Conservation (phyloP, 2,329 filamentous ascomycete species). For the Pseudopithomyces chartarum region DNA sequence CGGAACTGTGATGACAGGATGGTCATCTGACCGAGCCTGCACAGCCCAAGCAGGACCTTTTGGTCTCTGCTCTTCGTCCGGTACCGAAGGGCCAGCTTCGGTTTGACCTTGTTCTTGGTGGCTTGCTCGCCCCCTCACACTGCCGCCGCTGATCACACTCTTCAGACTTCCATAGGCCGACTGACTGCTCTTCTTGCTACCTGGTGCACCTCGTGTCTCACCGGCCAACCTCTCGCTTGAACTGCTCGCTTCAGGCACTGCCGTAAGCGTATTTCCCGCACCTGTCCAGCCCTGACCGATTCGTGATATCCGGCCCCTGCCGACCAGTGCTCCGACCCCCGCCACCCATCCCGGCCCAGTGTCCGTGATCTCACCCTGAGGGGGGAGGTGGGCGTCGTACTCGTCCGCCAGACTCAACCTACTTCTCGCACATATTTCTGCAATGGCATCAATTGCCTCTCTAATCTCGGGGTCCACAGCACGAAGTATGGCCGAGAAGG, state of each 20-base stretch:
- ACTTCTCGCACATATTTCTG: conserved; percentile 66
- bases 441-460: conserved; percentile 64
- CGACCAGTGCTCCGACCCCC: conserved; percentile 35
- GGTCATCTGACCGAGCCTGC: conserved; percentile 27
- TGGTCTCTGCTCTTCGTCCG: conserved; percentile 14
- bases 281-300: conserved; percentile 41
- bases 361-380: conserved; percentile 60
- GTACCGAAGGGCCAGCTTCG: conserved; percentile 18
- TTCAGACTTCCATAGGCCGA: conserved; percentile 47
- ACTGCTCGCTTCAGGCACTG: conserved; percentile 54
- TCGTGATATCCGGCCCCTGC: conserved; percentile 37
- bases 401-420: conserved; percentile 66
- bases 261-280: conserved; percentile 49
- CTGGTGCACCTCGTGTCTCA: conserved; percentile 25
- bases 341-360: conserved; percentile 32
- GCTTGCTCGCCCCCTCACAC: conserved; percentile 32
- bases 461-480: conserved; percentile 64
- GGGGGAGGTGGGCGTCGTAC: conserved; percentile 66
- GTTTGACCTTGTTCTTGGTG: conserved; percentile 27
- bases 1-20: conserved; percentile 39
- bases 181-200: conserved; percentile 38
- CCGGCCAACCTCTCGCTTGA: conserved; percentile 49
- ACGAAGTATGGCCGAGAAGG: conserved; percentile 60
- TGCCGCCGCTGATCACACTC: conserved; percentile 44
- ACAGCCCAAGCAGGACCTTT: conserved; percentile 36